phyloP scores from a whole-genome alignment of 805 yeast species.

The Suhomyces emberorum region DNA sequence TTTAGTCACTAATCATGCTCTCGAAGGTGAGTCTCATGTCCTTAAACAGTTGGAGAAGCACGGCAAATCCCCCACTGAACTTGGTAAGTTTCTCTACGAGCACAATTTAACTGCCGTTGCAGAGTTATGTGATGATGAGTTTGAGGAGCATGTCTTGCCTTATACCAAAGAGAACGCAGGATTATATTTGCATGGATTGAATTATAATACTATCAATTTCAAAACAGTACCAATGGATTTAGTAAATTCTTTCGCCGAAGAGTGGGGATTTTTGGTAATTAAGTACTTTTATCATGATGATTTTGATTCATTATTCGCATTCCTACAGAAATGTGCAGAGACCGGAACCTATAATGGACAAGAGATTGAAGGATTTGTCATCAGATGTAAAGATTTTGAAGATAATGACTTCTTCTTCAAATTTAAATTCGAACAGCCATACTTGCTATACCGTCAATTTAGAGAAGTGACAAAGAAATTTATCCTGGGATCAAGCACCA shows the following conservation, averaged over 20 bases:
- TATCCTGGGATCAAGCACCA: conserved; percentile 24
- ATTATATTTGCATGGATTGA: conserved; percentile 85
- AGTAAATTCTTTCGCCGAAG: conserved; percentile 58
- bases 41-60: conserved; percentile 45
- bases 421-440: conserved; percentile 93
- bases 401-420: conserved; percentile 65
- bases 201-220: conserved; percentile 62
- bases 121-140: conserved; percentile 86
- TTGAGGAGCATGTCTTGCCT: conserved; percentile 90
- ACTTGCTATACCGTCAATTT: conserved; percentile 83
- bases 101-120: conserved; percentile 78
- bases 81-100: conserved; percentile 54
- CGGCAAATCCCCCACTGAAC: conserved; percentile 41
- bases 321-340: conserved; percentile 53
- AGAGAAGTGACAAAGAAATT: conserved; percentile 77
- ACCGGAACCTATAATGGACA: conserved; percentile 68
- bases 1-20: conserved; percentile 63
- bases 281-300: conserved; percentile 41
- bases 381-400: conserved; percentile 51
- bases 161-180: conserved; percentile 71
- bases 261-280: conserved; percentile 69
- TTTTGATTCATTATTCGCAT: conserved; percentile 42
- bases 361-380: conserved; percentile 92
- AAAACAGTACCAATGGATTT: conserved; percentile 57
- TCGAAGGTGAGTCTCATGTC: conserved; percentile 62